Base-by-base conservation (phyloP, 2,329 filamentous ascomycete species). In the Cryphonectria naterciae region DNA sequence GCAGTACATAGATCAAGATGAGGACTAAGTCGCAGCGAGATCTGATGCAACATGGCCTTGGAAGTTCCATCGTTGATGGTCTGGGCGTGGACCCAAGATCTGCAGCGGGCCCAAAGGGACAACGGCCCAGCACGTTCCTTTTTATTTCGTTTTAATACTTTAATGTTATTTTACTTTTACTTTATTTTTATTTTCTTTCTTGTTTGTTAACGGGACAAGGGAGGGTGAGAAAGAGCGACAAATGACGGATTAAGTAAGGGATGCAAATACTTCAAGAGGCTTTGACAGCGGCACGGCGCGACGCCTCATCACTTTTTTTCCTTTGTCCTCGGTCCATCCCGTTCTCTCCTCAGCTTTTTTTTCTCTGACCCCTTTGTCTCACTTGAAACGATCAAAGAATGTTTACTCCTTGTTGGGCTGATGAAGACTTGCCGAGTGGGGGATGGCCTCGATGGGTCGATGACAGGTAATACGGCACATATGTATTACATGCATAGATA, bases 261-360 rank as follows among this genome's bases (percentile, higher is more conserved):
- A 39, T 37, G 58, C 17, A 17, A 39, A 39, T 22, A 28, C 56
- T 28, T 32, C 1, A 10, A 39, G 11, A 39, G 10, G 37, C 37
- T 39, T 39, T 41, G 32, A 62, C 60, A 62, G 60, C 60, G 60
- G 60, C 35, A 37, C 60, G 58, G 58, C 35, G 35, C 58, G 35
- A 39, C n/a, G 32, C 19, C 19, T 62, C 15, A 35, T 39, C 58
- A 2, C 56, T 6, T 60, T 25, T 13, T 56, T 0, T 17, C 52
- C 13, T 28, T 35, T 19, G 25, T 19, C 13, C 25, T 58, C 25
- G 54, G 25, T 58, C 5, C 25, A 56, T 58, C 54, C 25, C 54
- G 28, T 28, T 17, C 54, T 32, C 25, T 19, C 54, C n/a, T 54
- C 49, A 28, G n/a, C 10, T 52, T n/a, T 25, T 25, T 25, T n/a